Conservation (phyloP, 441 rosid species). For the Erysimum cheiri region DNA sequence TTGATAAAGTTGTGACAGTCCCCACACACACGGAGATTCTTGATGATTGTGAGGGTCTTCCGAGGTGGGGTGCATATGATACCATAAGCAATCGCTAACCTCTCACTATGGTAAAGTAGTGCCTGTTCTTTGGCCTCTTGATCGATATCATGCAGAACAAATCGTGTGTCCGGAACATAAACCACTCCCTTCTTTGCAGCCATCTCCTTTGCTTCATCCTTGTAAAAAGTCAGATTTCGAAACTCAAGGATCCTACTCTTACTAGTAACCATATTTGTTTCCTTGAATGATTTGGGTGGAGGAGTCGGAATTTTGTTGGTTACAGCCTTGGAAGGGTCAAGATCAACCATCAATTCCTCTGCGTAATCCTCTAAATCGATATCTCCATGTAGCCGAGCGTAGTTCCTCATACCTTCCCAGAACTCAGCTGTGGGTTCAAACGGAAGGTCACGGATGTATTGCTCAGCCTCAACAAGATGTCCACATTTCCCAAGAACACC, state of each 20-base stretch:
- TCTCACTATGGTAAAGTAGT: constrained; percentile 79
- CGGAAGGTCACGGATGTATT: constrained; percentile 65
- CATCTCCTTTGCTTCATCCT: constrained; percentile 75
- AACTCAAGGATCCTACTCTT: constrained; percentile 69
- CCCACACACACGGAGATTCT: constrained; percentile 65
- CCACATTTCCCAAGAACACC: constrained; percentile 87
- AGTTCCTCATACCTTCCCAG: constrained; percentile 73
- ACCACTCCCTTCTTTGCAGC: constrained; percentile 58
- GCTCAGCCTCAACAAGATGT: constrained; percentile 66
- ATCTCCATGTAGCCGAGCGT: constrained; percentile 75
- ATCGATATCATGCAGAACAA: constrained; percentile 83
- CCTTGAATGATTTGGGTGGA: constrained; percentile 56
- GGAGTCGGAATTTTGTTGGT: constrained; percentile 62
- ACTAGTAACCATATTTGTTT: constrained; percentile 71
- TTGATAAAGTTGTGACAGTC: constrained; percentile 77
- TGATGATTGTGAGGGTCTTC: constrained; percentile 61
- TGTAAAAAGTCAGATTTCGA: constrained; percentile 65
- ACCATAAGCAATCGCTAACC: constrained; percentile 71
- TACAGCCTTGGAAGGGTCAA: constrained; percentile 68
- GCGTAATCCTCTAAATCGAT: constrained; percentile 75
- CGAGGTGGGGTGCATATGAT: constrained; percentile 69
- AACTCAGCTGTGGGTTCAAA: constrained; percentile 67
- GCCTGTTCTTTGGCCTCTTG: constrained; percentile 93
- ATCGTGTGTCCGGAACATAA: constrained; percentile 82
- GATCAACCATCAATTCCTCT: constrained; percentile 65